Base-by-base conservation (phyloP, 306 rosid genomes). In the Vachellia collinsii region DNA sequence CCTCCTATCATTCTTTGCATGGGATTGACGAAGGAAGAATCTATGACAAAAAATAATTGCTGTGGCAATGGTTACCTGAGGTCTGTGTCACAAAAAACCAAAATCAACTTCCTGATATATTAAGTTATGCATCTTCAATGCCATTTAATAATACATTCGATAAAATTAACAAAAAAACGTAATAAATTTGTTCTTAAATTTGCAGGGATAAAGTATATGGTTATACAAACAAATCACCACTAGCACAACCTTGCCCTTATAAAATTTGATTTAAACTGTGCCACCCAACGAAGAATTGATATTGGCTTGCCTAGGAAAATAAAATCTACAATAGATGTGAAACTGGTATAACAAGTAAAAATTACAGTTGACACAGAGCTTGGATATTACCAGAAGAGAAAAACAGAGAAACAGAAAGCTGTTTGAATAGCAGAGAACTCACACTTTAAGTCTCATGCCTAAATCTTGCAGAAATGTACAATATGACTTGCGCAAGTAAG, bases 401-500 rank as follows among this genome's bases (percentile, higher is more conserved):
- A 20, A 17, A 19, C 25, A 67, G 22, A 10, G 7, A 39, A 4
- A 19, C 7, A 39, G 19, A 68, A 42, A 22, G 54, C 7, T 69
- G 3, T n/a, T 43, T 11, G 38, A 43, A 44, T 22, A 22, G 22
- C 56, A 70, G 68, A 59, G 53, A 84, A 90, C 99, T 95, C 82
- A 95, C 99, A 95, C 98, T 93, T 93, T 93, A 74, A 95, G 94
- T 62, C 97, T 89, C 95, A 91, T 95, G 82, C 99, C 99, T 81
- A 95, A 85, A 86, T 95, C 97, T 85, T 95, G 99, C 73, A 95
- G 87, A 85, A 89, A 93, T 62, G 97, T 90, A 86, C 99, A 93
- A 78, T 95, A 95, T 39, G 99, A 95, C 80, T 93, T 93, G 79
- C 99, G 99, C 72, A 95, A 86, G 85, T 91, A 93, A 47, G 94